Evolutionary conservation across 441 rosid genomes (phyloP).

Genomic region (Arabidopsis lyrata): DNA sequence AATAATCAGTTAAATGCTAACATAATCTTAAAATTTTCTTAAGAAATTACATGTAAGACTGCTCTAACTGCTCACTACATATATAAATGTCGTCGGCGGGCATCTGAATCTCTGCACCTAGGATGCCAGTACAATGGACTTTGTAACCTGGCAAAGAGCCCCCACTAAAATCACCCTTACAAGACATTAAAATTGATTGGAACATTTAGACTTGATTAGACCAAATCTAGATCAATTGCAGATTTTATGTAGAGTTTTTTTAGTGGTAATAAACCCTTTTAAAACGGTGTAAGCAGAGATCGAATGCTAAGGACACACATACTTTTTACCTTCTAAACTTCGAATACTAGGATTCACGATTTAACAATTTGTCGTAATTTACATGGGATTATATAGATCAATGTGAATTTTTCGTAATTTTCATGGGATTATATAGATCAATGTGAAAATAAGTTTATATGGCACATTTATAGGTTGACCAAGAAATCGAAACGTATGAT

Average conservation of each 20-base stretch:
- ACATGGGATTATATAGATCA: not conserved
- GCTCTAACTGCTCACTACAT: not conserved
- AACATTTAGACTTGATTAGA: not conserved
- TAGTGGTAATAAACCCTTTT: too few species aligned
- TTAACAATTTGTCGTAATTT: too few species aligned
- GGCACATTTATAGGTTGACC: not conserved
- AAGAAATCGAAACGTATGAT: slow-evolving; percentile 1
- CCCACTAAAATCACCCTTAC: not conserved
- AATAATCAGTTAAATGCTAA: too few species aligned
- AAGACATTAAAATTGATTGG: not conserved
- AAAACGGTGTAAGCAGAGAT: not conserved
- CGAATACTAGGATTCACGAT: not conserved
- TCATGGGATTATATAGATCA: not conserved
- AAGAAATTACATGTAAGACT: too few species aligned
- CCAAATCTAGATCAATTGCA: not conserved
- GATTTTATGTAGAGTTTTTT: not conserved
- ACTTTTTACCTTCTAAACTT: not conserved
- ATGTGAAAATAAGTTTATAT: not conserved
- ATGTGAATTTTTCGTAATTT: not conserved
- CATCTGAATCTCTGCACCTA: not conserved
- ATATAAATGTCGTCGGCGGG: not conserved
- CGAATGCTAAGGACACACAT: not conserved
- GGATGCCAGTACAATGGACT: not conserved
- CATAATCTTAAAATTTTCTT: too few species aligned
- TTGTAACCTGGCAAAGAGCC: not conserved